phyloP scores from a whole-genome alignment of 2,329 filamentous ascomycete genomes.

The Talaromyces sp. region DNA sequence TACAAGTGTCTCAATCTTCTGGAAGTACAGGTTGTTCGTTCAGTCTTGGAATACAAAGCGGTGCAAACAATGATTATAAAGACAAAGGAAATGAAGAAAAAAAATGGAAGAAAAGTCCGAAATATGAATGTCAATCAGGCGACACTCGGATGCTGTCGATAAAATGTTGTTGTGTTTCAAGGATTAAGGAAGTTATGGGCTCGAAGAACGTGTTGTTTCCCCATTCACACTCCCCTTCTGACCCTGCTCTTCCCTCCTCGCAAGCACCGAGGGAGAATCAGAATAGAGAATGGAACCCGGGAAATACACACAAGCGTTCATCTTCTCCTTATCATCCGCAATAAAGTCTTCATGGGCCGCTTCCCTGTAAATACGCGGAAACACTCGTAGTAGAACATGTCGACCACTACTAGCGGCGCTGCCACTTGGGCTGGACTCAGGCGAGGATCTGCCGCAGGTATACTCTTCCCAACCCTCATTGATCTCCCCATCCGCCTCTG shows the following conservation, averaged over 20 bases:
- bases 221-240: conserved; percentile 24
- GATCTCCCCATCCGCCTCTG: conserved; percentile 32
- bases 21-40: conserved; percentile 4
- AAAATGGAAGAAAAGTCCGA: background rate
- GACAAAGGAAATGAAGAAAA: background rate
- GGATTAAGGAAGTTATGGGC: background rate
- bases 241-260: conserved; percentile 39
- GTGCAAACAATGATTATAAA: background rate
- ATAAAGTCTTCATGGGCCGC: conserved; percentile 47
- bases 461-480: conserved; percentile 41
- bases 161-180: background rate
- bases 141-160: background rate
- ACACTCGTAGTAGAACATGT: conserved; percentile 49
- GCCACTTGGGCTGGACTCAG: background rate
- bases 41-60: conserved; percentile 3
- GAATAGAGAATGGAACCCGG: conserved; percentile 51
- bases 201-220: background rate
- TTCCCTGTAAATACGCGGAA: conserved; percentile 54
- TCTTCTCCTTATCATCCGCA: conserved; percentile 46
- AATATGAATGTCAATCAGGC: background rate
- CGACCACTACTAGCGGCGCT: conserved; percentile 28
- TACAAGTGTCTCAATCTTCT: conserved; percentile 6
- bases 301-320: conserved; percentile 46
- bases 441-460: conserved; percentile 20
- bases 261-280: conserved; percentile 44